phyloP scores from a whole-genome alignment of 75 land plant species.

The Cunninghamia lanceolata region DNA sequence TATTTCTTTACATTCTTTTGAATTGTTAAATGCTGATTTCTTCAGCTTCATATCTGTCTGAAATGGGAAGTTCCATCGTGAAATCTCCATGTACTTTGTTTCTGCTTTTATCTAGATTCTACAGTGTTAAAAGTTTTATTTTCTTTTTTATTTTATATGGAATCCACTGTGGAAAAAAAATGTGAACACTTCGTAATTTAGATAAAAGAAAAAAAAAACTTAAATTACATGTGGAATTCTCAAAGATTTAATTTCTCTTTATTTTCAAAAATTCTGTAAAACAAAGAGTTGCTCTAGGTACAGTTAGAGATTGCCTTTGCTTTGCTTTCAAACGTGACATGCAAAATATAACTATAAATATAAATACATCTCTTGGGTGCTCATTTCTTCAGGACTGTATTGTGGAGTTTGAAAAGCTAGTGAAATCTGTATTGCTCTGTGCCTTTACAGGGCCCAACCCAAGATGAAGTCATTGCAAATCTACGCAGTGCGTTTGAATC shows the following conservation, averaged over 20 bases:
- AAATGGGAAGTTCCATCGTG: neutral
- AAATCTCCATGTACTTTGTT: neutral
- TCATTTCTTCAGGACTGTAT: neutral
- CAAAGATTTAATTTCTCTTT: neutral
- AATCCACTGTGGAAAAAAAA: neutral
- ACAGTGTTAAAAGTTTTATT: neutral
- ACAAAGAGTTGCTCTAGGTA: neutral
- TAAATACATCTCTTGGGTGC: neutral
- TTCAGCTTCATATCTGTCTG: neutral
- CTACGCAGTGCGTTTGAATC: constrained; percentile 62
- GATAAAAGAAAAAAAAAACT: neutral
- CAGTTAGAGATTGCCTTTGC: neutral
- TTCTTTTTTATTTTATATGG: neutral
- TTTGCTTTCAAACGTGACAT: neutral
- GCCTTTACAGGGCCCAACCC: constrained; percentile 80
- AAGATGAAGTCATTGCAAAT: constrained; percentile 82
- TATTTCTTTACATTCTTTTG: neutral
- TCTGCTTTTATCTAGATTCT: neutral
- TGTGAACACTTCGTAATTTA: neutral
- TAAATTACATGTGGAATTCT: neutral
- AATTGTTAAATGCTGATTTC: neutral
- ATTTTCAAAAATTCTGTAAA: neutral
- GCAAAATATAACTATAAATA: neutral
- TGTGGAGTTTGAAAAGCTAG: neutral
- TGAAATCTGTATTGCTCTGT: neutral